Conservation (phyloP, 768 basidiomycete genomes). For the Asterophora lycoperdoides region DNA sequence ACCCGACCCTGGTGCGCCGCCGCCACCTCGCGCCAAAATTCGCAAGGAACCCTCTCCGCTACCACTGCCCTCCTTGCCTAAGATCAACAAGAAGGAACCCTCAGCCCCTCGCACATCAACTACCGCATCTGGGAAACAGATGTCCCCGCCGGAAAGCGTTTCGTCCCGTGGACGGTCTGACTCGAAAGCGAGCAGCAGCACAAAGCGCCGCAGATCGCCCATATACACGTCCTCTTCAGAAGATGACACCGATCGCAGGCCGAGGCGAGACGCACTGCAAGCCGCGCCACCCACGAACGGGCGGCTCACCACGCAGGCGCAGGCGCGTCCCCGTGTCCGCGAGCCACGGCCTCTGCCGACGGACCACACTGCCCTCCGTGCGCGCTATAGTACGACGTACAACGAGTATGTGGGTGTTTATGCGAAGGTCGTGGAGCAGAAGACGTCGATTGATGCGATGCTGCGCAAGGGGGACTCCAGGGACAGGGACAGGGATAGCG, state of each 20-base stretch:
- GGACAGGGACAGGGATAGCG: constrained; percentile 19
- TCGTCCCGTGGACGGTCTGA: constrained; percentile 19
- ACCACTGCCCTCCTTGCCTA: constrained; percentile 18
- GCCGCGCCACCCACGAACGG: constrained; percentile 25
- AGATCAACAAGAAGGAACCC: constrained; percentile 17
- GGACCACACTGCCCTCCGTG: constrained; percentile 49
- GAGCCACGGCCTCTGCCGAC: constrained; percentile 35
- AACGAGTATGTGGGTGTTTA: constrained; percentile 46
- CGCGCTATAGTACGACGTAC: constrained; percentile 50
- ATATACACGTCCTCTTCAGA: constrained; percentile 62
- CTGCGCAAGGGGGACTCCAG: constrained; percentile 27
- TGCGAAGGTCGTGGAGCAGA: constrained; percentile 44
- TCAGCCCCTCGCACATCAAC: constrained; percentile 4
- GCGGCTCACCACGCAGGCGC: constrained; percentile 3
- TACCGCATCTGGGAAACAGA: constrained; percentile 6
- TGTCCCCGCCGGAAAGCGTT: constrained; percentile 11
- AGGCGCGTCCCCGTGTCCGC: constrained; percentile 26
- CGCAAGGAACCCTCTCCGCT: constrained; percentile 37
- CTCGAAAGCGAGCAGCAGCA: constrained; percentile 24
- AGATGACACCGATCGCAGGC: constrained; percentile 44
- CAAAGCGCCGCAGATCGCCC: constrained; percentile 50
- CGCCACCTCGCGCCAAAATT: constrained; percentile 28
- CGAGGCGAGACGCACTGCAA: constrained; percentile 16
- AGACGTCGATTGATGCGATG: constrained; percentile 48
- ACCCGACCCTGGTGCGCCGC: constrained; percentile 23